Evolutionary conservation across 2,329 filamentous ascomycete species (phyloP), one percentile per base, ranked within the genome.

Genomic region (Scytalidium sp.): DNA sequence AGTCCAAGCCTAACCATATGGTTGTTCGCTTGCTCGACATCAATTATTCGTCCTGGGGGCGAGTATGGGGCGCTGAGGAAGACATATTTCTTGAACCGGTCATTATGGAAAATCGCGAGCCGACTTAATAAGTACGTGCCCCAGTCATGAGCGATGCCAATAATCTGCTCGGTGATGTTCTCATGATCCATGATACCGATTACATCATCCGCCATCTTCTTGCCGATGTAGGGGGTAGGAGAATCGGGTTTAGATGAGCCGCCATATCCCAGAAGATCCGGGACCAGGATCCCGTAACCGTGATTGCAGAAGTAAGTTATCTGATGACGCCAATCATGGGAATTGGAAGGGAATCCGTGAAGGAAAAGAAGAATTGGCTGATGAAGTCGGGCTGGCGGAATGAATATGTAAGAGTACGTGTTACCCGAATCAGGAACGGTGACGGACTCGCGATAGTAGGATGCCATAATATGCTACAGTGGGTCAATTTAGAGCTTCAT

Each of bases 321-420:
- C 42, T 61, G 53, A 19, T 42, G 19, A 15, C 53, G 52, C 54
- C 74, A 79, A 61, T 78, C 74, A 29, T 66, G 61, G 11, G 67
- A 63, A 36, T 70, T 71, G 4, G 73, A 75, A 21, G 75, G 75
- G 45, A 76, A 75, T 29, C 75, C 74, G 52, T 78, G 76, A 10
- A 78, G 64, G 47, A 79, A 65, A 13, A 79, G 60, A 3, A 78
- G 63, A 52, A 5, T 59, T 49, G 13, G 39, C 46, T 1, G 52
- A 19, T 27, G 45, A 2, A 48, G 15, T 1, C 49, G 49, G 1
- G 60, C 21, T n/a, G 11, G 7, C 46, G 51, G 3, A 59, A 41
- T 6, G 54, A 58, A 3, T 61, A 57, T 45, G 52, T 69, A 70
- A 2, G 64, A 67, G 50, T 57, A 57, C 3, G 40, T 53, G 17